Percentiles rank a stretch among this genome's conserved stretches.
These are phyloP conservation scores for Ogataea angusta DNA, from an alignment of 805 yeast species.

Conservation along the genomic window DNA sequence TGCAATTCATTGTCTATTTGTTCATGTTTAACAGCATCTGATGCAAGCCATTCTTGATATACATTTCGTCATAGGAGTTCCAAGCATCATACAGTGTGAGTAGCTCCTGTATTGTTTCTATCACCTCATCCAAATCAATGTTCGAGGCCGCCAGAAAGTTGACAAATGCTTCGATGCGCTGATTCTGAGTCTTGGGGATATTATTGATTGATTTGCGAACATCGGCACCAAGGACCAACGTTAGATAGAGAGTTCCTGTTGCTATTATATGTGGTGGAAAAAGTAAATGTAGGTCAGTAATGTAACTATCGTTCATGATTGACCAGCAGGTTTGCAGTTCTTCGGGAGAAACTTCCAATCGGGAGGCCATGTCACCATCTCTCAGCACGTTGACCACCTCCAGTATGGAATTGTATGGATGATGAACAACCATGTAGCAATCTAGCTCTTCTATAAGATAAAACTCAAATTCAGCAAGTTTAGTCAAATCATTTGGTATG, in stretches of 20 bases:
- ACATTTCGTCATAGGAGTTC: conserved; percentile 77
- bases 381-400: conserved; percentile 47
- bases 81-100: conserved; percentile 78
- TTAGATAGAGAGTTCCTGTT: conserved; percentile 73
- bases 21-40: conserved; percentile 28
- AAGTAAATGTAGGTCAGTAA: conserved; percentile 78
- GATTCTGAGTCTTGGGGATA: conserved; percentile 11
- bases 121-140: conserved; percentile 71
- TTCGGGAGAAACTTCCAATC: conserved; percentile 44
- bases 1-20: not conserved
- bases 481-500: conserved; percentile 86
- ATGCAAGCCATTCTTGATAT: conserved; percentile 48
- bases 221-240: conserved; percentile 55
- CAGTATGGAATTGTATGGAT: conserved; percentile 64
- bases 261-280: conserved; percentile 91
- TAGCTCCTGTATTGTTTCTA: conserved; percentile 81
- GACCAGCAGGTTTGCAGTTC: conserved; percentile 90
- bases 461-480: conserved; percentile 93
- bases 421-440: conserved; percentile 67
- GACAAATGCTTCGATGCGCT: conserved; percentile 53
- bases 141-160: conserved; percentile 72
- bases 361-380: conserved; percentile 22
- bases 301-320: conserved; percentile 81
- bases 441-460: conserved; percentile 86
- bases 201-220: conserved; percentile 3